Base-by-base conservation (phyloP, 2,329 filamentous ascomycete species). In the Diaporthe citriasiana region DNA sequence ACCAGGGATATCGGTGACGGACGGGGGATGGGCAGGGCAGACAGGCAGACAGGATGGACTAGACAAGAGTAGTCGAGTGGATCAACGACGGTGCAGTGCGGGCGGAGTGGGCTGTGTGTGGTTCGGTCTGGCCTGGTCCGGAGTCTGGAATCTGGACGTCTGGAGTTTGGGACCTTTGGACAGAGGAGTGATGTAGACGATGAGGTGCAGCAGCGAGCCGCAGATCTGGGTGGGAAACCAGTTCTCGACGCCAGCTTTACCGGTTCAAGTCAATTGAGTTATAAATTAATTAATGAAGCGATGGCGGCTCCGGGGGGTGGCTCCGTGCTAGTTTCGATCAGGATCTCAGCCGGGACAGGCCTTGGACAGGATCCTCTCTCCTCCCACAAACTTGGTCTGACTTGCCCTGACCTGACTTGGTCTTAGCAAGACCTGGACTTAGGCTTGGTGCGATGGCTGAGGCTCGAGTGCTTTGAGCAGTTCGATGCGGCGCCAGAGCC, bases 1-100 rank as follows among this genome's bases (percentile, higher is more conserved):
- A 19, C 63, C 63, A 68, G 63, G 70, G 70, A 42, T 71, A 35
- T 63, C 59, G 59, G 70, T 63, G 50, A 71, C 70, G n/a, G 47
- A 51, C 47, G 45, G 30, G 70, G 38, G 30, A 35, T 53, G 19
- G 55, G 30, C 40, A 35, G 55, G n/a, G 33, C 27, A 50, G n/a
- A 35, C 45, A 55, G n/a, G n/a, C n/a, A n/a, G 55, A 60, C 38
- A 13, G 68, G 30, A 12, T 33, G 17, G 55, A 35, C 69, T 30
- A 57, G 56, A 40, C 45, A 25, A 30, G 22, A 68, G 47, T 17
- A 66, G 45, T 19, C 56, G 27, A 42, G 59, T 63, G 70, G 70
- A 63, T 59, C 69, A 71, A 71, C 55, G 33, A 57, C 57, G 40
- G 25, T 25, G 68, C n/a, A 13, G 19, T n/a, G 25, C 42, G 27